Evolutionary conservation across 257 asterid genomes (phyloP).

Genomic region (Anisodus acutangulus): DNA sequence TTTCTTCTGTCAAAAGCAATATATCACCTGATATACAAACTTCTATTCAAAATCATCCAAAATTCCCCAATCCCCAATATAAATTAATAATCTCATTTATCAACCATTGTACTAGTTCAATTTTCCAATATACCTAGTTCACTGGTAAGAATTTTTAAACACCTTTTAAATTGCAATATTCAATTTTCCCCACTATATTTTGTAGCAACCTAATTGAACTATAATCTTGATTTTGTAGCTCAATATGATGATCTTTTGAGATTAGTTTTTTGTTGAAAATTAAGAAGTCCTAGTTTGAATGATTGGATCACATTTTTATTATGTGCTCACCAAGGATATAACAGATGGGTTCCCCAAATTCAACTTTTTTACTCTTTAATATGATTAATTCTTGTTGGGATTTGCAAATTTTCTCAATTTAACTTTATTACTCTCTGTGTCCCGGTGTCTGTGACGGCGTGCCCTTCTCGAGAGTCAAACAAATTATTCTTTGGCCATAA

Average conservation of each 20-base stretch:
- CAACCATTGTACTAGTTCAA: not conserved
- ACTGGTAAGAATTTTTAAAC: not conserved
- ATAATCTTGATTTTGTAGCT: not conserved
- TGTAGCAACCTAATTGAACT: not conserved
- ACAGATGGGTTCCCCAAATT: not conserved
- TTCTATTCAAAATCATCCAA: not conserved
- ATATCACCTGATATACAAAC: not conserved
- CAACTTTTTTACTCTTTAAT: not conserved
- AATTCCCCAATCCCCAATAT: not conserved
- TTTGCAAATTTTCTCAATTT: not conserved
- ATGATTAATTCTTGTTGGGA: not conserved
- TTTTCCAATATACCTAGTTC: not conserved
- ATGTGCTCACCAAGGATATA: no score
- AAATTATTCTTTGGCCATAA: no score
- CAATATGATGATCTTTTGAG: not conserved
- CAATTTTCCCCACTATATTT: no score
- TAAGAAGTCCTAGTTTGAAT: not conserved
- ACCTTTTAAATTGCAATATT: no score
- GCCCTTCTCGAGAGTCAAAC: no score
- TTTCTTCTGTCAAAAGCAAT: constrained; percentile 16
- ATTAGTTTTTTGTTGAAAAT: not conserved
- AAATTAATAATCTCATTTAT: not conserved
- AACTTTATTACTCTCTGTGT: no score
- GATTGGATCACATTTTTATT: no score
- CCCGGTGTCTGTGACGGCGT: no score